phyloP scores from a whole-genome alignment of 2,329 filamentous ascomycete species.

The Microdochium bolleyi region DNA sequence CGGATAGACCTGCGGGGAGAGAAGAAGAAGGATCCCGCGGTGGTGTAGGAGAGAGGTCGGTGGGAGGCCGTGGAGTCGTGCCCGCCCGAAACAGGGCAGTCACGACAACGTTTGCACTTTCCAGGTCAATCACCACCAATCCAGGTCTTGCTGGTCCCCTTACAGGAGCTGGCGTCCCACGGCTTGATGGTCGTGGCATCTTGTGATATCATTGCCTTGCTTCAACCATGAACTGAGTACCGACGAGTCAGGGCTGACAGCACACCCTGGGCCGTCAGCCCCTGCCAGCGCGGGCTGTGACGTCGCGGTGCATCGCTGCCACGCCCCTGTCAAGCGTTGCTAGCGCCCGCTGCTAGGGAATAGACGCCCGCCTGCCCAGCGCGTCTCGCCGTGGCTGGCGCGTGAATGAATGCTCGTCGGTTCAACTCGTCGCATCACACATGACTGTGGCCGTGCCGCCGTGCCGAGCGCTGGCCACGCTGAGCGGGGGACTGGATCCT shows the following conservation, averaged over 20 bases:
- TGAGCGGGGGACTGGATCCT: background rate
- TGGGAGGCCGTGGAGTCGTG: background rate
- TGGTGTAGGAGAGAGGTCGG: background rate
- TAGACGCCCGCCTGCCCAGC: background rate
- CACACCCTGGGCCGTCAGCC: background rate
- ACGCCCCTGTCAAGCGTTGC: background rate
- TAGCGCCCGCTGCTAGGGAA: background rate
- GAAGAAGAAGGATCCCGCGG: constrained; percentile 9
- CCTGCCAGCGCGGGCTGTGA: background rate
- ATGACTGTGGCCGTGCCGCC: background rate
- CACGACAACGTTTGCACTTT: too few species aligned
- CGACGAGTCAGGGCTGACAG: too few species aligned
- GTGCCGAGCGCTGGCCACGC: background rate
- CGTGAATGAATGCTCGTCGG: background rate
- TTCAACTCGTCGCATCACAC: background rate
- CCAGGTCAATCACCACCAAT: too few species aligned
- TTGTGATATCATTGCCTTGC: too few species aligned
- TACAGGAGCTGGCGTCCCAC: too few species aligned
- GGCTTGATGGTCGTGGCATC: too few species aligned
- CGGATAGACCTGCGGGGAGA: constrained; percentile 15
- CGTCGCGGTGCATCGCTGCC: background rate
- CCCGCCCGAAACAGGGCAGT: too few species aligned
- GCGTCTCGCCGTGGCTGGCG: background rate
- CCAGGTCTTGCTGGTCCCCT: too few species aligned
- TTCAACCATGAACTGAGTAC: too few species aligned